Evolutionary conservation across 2,329 filamentous ascomycete genomes (phyloP).

Genomic region (Claviceps quebecensis): DNA sequence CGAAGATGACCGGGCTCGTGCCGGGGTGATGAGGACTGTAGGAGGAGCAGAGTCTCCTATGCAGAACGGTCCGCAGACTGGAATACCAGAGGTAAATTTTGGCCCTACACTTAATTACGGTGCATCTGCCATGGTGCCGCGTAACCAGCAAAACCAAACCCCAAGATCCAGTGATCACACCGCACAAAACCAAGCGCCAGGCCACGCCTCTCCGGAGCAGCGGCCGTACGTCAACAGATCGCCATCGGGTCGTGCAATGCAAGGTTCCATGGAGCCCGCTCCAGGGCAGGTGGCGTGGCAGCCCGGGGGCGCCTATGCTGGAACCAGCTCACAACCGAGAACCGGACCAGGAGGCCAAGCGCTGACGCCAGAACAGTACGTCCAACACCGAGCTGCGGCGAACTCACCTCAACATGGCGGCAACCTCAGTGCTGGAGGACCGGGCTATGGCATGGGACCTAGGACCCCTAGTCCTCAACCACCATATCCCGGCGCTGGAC

Average conservation of each 20-base stretch:
- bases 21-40: conserved; percentile 67
- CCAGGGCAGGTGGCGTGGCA: conserved; percentile 67
- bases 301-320: conserved; percentile 45
- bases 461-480: conserved; percentile 16
- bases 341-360: conserved; percentile 20
- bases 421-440: conserved; percentile 37
- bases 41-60: conserved; percentile 33
- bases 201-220: conserved; percentile 18
- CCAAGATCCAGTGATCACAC: conserved; percentile 7
- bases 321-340: conserved; percentile 20
- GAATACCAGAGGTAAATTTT: conserved; percentile 69
- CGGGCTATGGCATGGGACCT: conserved; percentile 10
- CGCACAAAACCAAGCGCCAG: conserved; percentile 10
- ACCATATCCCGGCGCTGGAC: conserved; percentile 13
- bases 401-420: conserved; percentile 44
- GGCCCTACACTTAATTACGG: conserved; percentile 65
- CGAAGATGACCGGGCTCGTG: conserved; percentile 48
- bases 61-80: conserved; percentile 22
- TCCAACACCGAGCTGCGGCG: conserved; percentile 56
- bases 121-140: conserved; percentile 17
- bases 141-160: conserved; percentile 17
- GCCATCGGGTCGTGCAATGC: conserved; percentile 25
- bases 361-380: conserved; percentile 68
- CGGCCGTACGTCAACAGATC: conserved; percentile 12
- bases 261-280: conserved; percentile 37